A percentile compares a stretch with the other conserved stretches of the same genome.
These are phyloP conservation scores for Cordyceps pruinosa DNA, from an alignment of 2,329 filamentous ascomycete genomes.

Conservation along the genomic window DNA sequence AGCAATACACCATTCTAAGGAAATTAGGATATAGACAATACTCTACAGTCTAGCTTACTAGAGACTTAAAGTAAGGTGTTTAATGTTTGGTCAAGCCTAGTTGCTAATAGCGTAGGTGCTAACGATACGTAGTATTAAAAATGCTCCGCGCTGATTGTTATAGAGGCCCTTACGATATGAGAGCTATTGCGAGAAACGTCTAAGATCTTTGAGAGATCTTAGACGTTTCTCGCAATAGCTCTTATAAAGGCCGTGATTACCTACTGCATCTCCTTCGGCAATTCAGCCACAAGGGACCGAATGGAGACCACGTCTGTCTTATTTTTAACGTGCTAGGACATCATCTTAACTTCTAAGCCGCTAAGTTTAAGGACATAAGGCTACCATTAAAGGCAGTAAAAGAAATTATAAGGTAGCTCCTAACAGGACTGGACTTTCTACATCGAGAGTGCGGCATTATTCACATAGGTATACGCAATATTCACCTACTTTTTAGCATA, in stretches of 20 bases:
- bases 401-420: background rate
- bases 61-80: slow-evolving; percentile 5
- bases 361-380: background rate
- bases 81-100: background rate
- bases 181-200: no score
- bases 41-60: slow-evolving; percentile 21
- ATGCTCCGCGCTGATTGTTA: slow-evolving; percentile 19
- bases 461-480: background rate
- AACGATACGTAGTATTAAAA: slow-evolving; percentile 22
- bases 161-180: background rate
- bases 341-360: background rate
- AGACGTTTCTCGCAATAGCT: slow-evolving; percentile 5
- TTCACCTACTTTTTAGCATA: background rate
- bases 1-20: slow-evolving; percentile 17
- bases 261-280: slow-evolving; percentile 17
- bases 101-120: background rate
- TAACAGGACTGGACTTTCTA: background rate
- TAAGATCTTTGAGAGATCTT: slow-evolving; percentile 18
- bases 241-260: background rate
- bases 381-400: slow-evolving; percentile 1
- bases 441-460: slow-evolving; percentile 6
- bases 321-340: background rate
- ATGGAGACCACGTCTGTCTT: slow-evolving; percentile 24
- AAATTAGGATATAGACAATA: slow-evolving; percentile 20
- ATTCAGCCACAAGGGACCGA: slow-evolving; percentile 25